These are phyloP conservation scores for Sclerotinia sclerotiorum DNA, from an alignment of 2,329 filamentous ascomycete genomes.

Conservation along the genomic window DNA sequence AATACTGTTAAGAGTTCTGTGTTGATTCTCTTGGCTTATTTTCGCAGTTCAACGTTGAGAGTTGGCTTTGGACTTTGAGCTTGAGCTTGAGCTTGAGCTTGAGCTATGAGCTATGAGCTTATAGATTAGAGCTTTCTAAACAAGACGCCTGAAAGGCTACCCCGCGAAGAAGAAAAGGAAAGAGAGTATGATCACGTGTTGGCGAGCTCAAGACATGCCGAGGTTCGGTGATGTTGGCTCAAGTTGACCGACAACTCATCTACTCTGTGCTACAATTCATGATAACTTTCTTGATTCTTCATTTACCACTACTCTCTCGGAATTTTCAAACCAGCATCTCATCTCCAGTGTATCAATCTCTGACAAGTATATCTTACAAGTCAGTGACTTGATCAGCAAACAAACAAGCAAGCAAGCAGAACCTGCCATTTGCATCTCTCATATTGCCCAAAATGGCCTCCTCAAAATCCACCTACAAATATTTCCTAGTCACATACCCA, in stretches of 20 bases:
- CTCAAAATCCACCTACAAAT: conserved; percentile 28
- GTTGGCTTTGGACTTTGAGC: too few species aligned
- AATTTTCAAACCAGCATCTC: not conserved
- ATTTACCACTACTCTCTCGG: not conserved
- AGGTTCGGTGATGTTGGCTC: conserved; percentile 15
- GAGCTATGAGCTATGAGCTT: too few species aligned
- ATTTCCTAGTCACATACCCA: conserved; percentile 66
- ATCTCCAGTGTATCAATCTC: not conserved
- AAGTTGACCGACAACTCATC: not conserved
- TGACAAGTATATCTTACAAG: not conserved
- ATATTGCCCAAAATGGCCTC: conserved; percentile 26
- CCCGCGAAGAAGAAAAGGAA: not conserved
- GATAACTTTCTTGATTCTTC: not conserved
- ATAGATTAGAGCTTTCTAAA: too few species aligned
- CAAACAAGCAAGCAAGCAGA: not conserved
- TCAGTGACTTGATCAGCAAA: not conserved
- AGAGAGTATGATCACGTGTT: not conserved
- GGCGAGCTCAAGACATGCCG: not conserved
- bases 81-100: too few species aligned
- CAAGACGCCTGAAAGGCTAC: not conserved
- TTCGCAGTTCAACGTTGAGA: too few species aligned
- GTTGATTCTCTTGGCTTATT: too few species aligned
- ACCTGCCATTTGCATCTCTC: not conserved
- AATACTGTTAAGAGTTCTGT: too few species aligned
- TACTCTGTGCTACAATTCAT: not conserved